phyloP scores from a whole-genome alignment of 305 asterid species.

The Solanum hybrid region DNA sequence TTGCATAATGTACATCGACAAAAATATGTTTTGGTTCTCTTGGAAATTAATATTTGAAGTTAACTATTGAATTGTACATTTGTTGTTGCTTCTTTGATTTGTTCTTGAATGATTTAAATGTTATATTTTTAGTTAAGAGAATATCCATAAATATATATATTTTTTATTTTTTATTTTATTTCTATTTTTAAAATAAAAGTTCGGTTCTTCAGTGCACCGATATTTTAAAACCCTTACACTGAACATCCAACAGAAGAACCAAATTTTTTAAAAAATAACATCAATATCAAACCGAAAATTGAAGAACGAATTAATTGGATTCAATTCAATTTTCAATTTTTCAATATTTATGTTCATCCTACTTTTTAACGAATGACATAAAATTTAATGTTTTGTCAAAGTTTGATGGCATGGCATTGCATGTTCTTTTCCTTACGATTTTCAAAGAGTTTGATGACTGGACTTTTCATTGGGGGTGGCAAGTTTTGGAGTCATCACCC shows the following conservation, averaged over 20 bases:
- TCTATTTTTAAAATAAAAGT: too few relatives aligned
- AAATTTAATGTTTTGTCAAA: not conserved
- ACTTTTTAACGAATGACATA: too few relatives aligned
- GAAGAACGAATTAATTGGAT: too few relatives aligned
- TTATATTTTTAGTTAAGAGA: not conserved
- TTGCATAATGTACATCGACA: not conserved
- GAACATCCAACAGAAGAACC: not conserved
- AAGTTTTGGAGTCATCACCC: not conserved
- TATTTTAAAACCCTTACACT: not conserved
- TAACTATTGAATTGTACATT: not conserved
- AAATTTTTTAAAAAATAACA: rapidly evolving
- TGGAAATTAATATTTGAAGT: not conserved
- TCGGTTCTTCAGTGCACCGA: not conserved
- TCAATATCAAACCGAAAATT: rapidly evolving
- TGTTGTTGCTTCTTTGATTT: not conserved
- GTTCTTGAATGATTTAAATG: not conserved
- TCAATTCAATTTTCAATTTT: too few relatives aligned
- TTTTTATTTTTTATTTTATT: too few relatives aligned
- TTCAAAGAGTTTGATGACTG: not conserved
- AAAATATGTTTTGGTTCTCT: not conserved
- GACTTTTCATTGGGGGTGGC: not conserved
- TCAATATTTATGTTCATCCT: too few relatives aligned
- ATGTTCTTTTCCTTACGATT: not conserved
- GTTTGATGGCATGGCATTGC: not conserved
- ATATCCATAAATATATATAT: too few relatives aligned